Conservation (phyloP, 2,329 filamentous ascomycete species). For the Fusarium caatingaense region DNA sequence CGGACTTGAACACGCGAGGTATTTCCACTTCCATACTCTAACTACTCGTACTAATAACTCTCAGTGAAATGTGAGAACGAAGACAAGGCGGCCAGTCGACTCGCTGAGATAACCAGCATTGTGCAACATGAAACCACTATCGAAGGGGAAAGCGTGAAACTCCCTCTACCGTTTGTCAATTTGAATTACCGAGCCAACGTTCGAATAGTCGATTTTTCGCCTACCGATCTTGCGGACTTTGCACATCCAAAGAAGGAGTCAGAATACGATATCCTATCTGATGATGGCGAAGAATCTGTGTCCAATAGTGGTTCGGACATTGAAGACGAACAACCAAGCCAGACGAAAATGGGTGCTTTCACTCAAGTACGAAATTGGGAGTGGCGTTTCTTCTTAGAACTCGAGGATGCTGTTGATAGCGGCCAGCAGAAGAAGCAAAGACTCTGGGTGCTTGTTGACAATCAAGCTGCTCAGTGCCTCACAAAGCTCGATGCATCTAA, state of each 20-base stretch:
- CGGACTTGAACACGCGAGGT: conserved; percentile 50
- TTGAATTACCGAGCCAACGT: conserved; percentile 75
- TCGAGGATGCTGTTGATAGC: conserved; percentile 72
- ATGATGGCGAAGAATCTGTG: conserved; percentile 46
- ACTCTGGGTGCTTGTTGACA: conserved; percentile 77
- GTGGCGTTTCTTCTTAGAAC: conserved; percentile 83
- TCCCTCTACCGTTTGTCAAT: conserved; percentile 78
- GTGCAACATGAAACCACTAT: conserved; percentile 57
- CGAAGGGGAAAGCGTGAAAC: conserved; percentile 49
- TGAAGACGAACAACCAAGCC: conserved; percentile 27
- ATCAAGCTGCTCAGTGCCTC: conserved; percentile 62
- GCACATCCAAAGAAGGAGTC: conserved; percentile 57
- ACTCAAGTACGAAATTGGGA: conserved; percentile 67
- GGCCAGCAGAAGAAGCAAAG: conserved; percentile 54
- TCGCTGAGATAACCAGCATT: conserved; percentile 57
- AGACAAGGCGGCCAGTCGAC: conserved; percentile 49
- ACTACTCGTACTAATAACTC: conserved; percentile 15
- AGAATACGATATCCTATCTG: conserved; percentile 64
- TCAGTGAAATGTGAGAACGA: conserved; percentile 61
- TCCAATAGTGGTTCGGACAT: conserved; percentile 26
- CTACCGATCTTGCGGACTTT: conserved; percentile 77
- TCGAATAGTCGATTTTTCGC: conserved; percentile 86
- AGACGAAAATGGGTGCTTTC: conserved; percentile 41
- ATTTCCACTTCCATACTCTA: conserved; percentile 1
- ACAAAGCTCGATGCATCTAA: conserved; percentile 61